Evolutionary conservation across 768 basidiomycete genomes (phyloP).

Genomic region (Phaeotremella fagi): DNA sequence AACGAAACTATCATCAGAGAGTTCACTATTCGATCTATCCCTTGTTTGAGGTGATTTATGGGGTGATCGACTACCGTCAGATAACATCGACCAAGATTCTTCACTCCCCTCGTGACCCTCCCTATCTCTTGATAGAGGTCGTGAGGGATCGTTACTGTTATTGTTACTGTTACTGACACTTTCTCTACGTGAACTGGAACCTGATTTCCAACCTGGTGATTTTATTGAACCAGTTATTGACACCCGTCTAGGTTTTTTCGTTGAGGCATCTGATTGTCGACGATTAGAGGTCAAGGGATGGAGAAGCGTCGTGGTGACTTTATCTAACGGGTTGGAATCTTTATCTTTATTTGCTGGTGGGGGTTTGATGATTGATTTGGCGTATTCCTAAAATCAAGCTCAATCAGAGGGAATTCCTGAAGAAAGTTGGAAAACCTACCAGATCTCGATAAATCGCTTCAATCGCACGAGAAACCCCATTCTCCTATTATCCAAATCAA

Average conservation of each 20-base stretch:
- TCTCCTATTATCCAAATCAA: slow-evolving; percentile 58
- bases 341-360: not conserved
- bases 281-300: slow-evolving; percentile 8
- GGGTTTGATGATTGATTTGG: slow-evolving; percentile 75
- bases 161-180: not conserved
- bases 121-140: not conserved
- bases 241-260: not conserved
- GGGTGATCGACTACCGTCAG: not conserved
- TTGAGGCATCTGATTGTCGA: not conserved
- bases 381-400: slow-evolving; percentile 60
- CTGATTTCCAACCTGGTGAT: too few species aligned
- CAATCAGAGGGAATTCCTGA: not conserved
- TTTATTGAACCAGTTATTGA: too few species aligned
- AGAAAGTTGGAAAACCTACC: slow-evolving; percentile 19
- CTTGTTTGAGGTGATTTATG: not conserved
- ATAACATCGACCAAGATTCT: not conserved
- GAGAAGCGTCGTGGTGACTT: slow-evolving; percentile 17
- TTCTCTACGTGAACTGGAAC: not conserved
- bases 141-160: not conserved
- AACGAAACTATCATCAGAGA: not conserved
- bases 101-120: not conserved
- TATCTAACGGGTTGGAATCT: slow-evolving; percentile 13
- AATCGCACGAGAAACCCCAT: slow-evolving; percentile 87
- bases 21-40: not conserved
- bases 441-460: slow-evolving; percentile 94